These are phyloP conservation scores for Ogataea saltuana DNA, from an alignment of 805 yeast genomes.

Conservation along the genomic window DNA sequence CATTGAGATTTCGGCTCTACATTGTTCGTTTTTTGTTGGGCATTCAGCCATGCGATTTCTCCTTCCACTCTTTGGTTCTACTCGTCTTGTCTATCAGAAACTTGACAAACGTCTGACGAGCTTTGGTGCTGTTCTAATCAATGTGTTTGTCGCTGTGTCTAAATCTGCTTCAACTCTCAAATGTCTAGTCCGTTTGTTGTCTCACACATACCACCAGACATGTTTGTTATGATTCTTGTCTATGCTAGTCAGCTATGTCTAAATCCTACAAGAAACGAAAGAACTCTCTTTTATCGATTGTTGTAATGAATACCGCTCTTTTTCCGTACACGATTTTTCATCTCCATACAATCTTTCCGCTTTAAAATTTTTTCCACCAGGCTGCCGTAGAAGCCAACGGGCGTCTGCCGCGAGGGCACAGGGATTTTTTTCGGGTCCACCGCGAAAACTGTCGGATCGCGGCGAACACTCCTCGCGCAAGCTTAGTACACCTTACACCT, in stretches of 20 bases:
- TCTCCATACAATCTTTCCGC: constrained; percentile 1
- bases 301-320: constrained; percentile 1
- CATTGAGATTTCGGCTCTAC: no score
- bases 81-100: no score
- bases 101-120: no score
- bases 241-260: constrained; percentile 6
- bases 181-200: background rate
- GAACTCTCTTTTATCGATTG: constrained; percentile 4
- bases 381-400: background rate
- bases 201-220: constrained; percentile 31
- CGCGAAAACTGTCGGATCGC: background rate
- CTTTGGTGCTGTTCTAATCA: no score
- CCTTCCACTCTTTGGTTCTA: no score
- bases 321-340: constrained; percentile 4
- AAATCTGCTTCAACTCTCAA: no score
- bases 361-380: constrained; percentile 1
- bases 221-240: constrained; percentile 16
- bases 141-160: no score
- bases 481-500: constrained; percentile 11
- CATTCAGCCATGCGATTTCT: no score
- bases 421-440: background rate
- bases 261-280: constrained; percentile 5
- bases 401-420: background rate
- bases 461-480: constrained; percentile 7
- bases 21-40: no score